Evolutionary conservation across 345 rosid species (phyloP).

Genomic region (Dovyalis caffra): DNA sequence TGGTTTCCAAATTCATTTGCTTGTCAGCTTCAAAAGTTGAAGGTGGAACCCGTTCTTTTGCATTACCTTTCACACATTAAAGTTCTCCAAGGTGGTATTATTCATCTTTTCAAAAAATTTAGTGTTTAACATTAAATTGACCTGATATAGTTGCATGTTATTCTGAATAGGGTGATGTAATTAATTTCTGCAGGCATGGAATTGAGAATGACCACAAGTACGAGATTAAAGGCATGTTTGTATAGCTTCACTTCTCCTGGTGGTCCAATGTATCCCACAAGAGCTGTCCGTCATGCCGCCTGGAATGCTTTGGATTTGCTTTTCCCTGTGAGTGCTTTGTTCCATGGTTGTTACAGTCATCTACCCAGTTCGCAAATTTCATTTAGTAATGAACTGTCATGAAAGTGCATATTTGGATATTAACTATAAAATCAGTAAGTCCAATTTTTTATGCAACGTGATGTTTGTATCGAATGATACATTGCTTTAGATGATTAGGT

Average conservation of each 20-base stretch:
- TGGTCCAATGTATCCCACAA: conserved; percentile 99
- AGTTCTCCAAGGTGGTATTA: conserved; percentile 68
- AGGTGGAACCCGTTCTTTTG: conserved; percentile 95
- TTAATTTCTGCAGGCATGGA: conserved; percentile 65
- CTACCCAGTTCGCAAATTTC: neutral
- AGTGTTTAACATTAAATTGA: neutral
- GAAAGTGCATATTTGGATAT: neutral
- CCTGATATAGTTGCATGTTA: neutral
- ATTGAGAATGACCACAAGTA: conserved; percentile 93
- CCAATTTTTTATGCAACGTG: neutral
- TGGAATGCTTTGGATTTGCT: conserved; percentile 94
- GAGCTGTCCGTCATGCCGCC: conserved; percentile 97
- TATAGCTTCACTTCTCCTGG: conserved; percentile 98
- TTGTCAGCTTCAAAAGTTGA: conserved; percentile 83
- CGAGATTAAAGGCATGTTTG: conserved; percentile 85
- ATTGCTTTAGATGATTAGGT: neutral
- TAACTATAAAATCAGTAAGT: neutral
- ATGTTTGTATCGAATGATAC: neutral
- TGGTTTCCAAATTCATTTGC: conserved; percentile 6
- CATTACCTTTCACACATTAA: conserved; percentile 83
- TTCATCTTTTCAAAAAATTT: neutral
- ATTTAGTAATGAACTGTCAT: neutral
- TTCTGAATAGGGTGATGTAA: conserved; percentile 4
- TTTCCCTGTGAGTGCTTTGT: conserved; percentile 72
- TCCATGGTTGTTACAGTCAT: neutral